phyloP scores from a whole-genome alignment of 352 stramenopile species.

The Globisporangium paroecandrum region DNA sequence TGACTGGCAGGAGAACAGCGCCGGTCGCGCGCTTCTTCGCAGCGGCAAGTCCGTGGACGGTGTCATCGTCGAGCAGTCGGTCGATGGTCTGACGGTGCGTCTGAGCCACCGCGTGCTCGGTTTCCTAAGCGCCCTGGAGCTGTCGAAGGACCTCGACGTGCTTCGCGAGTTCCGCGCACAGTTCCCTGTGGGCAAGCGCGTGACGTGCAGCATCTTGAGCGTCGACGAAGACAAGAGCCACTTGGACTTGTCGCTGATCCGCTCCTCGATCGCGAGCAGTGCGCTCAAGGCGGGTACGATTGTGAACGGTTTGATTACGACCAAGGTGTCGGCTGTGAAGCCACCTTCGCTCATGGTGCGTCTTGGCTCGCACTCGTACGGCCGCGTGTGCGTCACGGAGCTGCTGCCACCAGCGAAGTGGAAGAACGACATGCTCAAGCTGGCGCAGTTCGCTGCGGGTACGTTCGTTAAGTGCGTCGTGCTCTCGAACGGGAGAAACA shows the following conservation, averaged over 20 bases:
- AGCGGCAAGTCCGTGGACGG: constrained; percentile 56
- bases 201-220: constrained; percentile 60
- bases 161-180: constrained; percentile 59
- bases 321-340: constrained; percentile 68
- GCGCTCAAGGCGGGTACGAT: constrained; percentile 43
- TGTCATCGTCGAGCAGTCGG: constrained; percentile 65
- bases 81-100: constrained; percentile 52
- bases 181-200: constrained; percentile 75
- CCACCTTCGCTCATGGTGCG: constrained; percentile 86
- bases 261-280: constrained; percentile 21
- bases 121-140: constrained; percentile 56
- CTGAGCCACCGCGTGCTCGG: constrained; percentile 75
- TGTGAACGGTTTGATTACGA: constrained; percentile 71
- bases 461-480: constrained; percentile 77
- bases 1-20: constrained; percentile 75
- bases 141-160: constrained; percentile 57
- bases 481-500: constrained; percentile 42
- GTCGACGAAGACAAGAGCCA: constrained; percentile 72
- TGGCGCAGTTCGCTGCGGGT: constrained; percentile 60
- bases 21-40: constrained; percentile 61
- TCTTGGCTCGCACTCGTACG: constrained; percentile 66
- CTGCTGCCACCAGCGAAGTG: constrained; percentile 51
- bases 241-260: constrained; percentile 71
- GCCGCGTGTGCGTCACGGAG: constrained; percentile 81
- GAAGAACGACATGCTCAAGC: constrained; percentile 66